Conservation (phyloP, 108 stramenopile species). For the Epithemia pelagica region DNA sequence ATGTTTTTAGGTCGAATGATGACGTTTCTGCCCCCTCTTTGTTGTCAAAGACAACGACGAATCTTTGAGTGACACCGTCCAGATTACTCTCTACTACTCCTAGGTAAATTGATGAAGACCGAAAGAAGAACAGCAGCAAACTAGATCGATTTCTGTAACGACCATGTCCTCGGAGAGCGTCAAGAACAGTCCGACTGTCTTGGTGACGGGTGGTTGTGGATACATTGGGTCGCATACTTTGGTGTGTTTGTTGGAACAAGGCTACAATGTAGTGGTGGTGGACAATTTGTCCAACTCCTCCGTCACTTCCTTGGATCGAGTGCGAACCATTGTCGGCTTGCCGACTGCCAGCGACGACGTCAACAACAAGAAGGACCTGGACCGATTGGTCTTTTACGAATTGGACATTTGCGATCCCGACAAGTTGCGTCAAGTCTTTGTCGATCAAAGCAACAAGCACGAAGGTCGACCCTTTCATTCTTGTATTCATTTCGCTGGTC, state of each 20-base stretch:
- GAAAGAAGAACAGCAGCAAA: too few species aligned
- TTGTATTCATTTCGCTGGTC: constrained; percentile 97
- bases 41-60: too few species aligned
- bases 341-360: too few species aligned
- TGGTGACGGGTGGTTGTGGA: constrained; percentile 96
- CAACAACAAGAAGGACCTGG: constrained; percentile 29
- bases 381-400: constrained; percentile 59
- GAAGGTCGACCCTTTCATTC: constrained; percentile 66
- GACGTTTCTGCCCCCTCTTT: too few species aligned
- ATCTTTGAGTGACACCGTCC: too few species aligned
- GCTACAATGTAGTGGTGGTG: constrained; percentile 83
- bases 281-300: constrained; percentile 81
- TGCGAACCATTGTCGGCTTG: constrained; percentile 53
- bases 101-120: too few species aligned
- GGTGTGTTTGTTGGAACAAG: constrained; percentile 74
- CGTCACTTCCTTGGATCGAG: constrained; percentile 58
- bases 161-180: too few species aligned
- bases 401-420: constrained; percentile 67
- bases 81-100: too few species aligned
- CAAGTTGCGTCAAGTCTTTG: constrained; percentile 63
- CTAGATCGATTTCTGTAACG: too few species aligned
- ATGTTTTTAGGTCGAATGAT: too few species aligned
- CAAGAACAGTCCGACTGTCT: too few species aligned
- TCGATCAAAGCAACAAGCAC: not conserved
- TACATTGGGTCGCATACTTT: constrained; percentile 98